Base-by-base conservation (phyloP, 495 filamentous ascomycete genomes). In the Trichocladium antarcticum region DNA sequence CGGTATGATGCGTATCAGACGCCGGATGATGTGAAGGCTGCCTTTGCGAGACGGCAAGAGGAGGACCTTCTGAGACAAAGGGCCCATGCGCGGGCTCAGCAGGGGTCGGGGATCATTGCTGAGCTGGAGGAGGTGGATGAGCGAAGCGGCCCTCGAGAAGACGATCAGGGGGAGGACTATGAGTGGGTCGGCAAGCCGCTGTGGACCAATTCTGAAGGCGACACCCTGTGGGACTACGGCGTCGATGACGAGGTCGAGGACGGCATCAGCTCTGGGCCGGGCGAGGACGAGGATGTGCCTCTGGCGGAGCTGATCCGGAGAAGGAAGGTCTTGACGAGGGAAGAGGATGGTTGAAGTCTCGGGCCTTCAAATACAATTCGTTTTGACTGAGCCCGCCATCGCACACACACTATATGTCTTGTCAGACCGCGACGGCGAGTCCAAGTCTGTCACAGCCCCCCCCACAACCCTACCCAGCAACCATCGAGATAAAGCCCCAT, bases 131-230 rank as follows among this genome's bases (percentile, higher is more conserved):
- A 75, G 58, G 51, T 68, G 3, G 62, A 68, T 12, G 54, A 58
- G 5, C 51, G 60, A n/a, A 60, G 73, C 9, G 77, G 24, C 8
- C 8, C 24, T 3, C 24, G 73, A 0, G 56, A 49, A 3, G 60
- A 55, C 19, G 55, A 42, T 9, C 49, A 56, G 35, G 53, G 57
- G 11, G 53, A 57, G 32, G 52, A 54, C 22, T 60, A 57, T 32
- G 57, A 66, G 6, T 61, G 67, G 41, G 69, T 71, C 43, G 75
- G 78, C 7, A 77, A 80, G 56, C 76, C 81, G 52, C 74, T 67
- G 6, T 97, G 92, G 92, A 77, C 72, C 5, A 90, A 95, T 54
- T 74, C 80, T 0, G 89, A 95, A 36, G 92, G 92, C 4, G 89
- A 96, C 56, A 71, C 80, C 8, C 70, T 97, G 29, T 73, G 80